phyloP scores from a whole-genome alignment of 2,329 filamentous ascomycete species.

The Epichloe sylvatica region DNA sequence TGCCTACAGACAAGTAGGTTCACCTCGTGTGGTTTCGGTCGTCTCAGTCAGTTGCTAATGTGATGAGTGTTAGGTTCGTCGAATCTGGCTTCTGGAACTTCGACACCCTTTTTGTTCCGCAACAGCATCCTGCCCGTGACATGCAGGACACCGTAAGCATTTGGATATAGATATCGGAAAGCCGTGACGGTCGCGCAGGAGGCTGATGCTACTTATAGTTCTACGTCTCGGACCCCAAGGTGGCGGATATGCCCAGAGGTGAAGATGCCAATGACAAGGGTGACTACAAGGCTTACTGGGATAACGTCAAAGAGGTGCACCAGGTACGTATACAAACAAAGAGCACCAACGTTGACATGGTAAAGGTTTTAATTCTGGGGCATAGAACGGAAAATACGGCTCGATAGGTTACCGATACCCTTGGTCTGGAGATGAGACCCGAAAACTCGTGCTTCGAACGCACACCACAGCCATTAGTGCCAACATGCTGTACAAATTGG shows the following conservation, averaged over 20 bases:
- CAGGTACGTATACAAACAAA: constrained; percentile 25
- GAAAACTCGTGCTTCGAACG: constrained; percentile 76
- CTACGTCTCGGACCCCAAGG: constrained; percentile 82
- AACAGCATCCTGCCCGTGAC: constrained; percentile 90
- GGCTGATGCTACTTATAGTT: constrained; percentile 31
- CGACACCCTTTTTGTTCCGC: constrained; percentile 88
- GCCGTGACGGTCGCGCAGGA: neutral
- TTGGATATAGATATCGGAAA: neutral
- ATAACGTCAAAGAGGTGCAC: constrained; percentile 77
- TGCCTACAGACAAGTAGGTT: constrained; percentile 64
- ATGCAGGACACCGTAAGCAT: constrained; percentile 63
- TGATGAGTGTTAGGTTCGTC: constrained; percentile 41
- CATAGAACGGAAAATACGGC: constrained; percentile 67
- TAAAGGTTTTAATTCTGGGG: neutral
- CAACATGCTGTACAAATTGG: constrained; percentile 80
- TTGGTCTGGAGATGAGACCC: constrained; percentile 76
- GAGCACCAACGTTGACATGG: neutral
- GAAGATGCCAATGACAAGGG: constrained; percentile 35
- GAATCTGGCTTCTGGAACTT: constrained; percentile 99
- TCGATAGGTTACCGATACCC: constrained; percentile 95
- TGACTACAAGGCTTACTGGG: constrained; percentile 76
- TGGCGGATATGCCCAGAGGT: constrained; percentile 48
- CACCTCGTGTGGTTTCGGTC: too few species aligned
- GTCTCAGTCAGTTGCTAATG: neutral
- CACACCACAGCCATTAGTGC: constrained; percentile 91